These are phyloP conservation scores for Fagopyrum tataricum DNA, from an alignment of 148 eudicot species.

Conservation along the genomic window DNA sequence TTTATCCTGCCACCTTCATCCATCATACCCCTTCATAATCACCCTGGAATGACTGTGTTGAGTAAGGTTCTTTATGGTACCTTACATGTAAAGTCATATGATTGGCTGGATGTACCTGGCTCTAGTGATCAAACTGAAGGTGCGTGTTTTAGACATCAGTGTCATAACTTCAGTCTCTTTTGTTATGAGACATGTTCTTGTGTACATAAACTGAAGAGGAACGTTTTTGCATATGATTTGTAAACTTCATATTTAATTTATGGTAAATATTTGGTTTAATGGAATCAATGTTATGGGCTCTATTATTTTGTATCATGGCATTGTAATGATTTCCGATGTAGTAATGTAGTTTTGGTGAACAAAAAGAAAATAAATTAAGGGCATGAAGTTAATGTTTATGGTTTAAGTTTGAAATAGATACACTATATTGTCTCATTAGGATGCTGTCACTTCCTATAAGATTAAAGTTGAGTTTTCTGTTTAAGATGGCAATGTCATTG, in stretches of 20 bases:
- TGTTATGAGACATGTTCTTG: not conserved
- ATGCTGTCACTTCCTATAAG: not conserved
- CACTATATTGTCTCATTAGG: not conserved
- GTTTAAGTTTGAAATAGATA: not conserved
- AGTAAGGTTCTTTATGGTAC: conserved; percentile 96
- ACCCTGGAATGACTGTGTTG: conserved; percentile 98
- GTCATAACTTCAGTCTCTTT: not conserved
- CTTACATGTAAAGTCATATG: conserved; percentile 69
- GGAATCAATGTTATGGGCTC: not conserved
- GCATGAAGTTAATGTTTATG: not conserved
- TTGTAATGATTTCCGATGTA: not conserved
- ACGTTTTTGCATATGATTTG: not conserved
- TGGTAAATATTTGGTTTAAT: not conserved
- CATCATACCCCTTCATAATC: conserved; percentile 92
- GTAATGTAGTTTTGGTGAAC: not conserved
- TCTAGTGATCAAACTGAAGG: conserved; percentile 62
- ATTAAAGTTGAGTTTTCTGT: not conserved
- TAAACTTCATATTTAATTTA: not conserved
- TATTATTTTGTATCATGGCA: not conserved
- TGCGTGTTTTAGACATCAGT: conserved; percentile 14
- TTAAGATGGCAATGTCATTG: not conserved
- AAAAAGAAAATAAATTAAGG: too few relatives aligned
- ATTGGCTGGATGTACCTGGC: conserved; percentile 76
- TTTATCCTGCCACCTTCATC: conserved; percentile 93
- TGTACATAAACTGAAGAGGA: not conserved